Evolutionary conservation across 768 basidiomycete species (phyloP).

Genomic region (Mycena sanguinolenta): DNA sequence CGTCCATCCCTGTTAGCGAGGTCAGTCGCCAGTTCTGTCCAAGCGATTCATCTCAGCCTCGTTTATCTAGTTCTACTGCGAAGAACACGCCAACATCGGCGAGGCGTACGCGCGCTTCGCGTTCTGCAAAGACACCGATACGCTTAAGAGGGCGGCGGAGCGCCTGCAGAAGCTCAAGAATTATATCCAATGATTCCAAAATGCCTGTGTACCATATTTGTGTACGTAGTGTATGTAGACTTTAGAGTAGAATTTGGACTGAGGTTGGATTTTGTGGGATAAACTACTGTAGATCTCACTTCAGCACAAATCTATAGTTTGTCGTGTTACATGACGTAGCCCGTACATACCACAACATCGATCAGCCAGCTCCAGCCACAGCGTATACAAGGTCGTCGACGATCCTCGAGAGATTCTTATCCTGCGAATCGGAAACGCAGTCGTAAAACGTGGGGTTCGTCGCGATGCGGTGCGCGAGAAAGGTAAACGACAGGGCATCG

Average conservation of each 20-base stretch:
- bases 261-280: not conserved
- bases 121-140: constrained; percentile 95
- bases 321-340: no score
- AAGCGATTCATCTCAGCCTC: constrained; percentile 21
- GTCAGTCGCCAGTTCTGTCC: constrained; percentile 57
- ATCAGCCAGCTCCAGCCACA: not conserved
- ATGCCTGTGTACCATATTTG: constrained; percentile 19
- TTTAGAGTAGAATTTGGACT: not conserved
- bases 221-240: constrained; percentile 13
- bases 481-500: constrained; percentile 86
- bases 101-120: constrained; percentile 91
- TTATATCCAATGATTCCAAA: constrained; percentile 56
- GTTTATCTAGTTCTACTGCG: constrained; percentile 84
- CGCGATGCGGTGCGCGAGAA: constrained; percentile 75
- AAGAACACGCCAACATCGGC: constrained; percentile 87
- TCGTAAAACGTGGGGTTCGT: constrained; percentile 92
- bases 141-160: constrained; percentile 84
- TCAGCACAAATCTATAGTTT: no score
- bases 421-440: constrained; percentile 55
- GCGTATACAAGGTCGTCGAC: constrained; percentile 65
- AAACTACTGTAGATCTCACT: no score
- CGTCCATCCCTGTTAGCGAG: constrained; percentile 95
- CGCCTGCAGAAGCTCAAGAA: constrained; percentile 82
- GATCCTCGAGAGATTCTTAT: constrained; percentile 76
- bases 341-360: no score